These are phyloP conservation scores for Colletotrichum somersetense DNA, from an alignment of 2,329 filamentous ascomycete genomes.

Conservation along the genomic window DNA sequence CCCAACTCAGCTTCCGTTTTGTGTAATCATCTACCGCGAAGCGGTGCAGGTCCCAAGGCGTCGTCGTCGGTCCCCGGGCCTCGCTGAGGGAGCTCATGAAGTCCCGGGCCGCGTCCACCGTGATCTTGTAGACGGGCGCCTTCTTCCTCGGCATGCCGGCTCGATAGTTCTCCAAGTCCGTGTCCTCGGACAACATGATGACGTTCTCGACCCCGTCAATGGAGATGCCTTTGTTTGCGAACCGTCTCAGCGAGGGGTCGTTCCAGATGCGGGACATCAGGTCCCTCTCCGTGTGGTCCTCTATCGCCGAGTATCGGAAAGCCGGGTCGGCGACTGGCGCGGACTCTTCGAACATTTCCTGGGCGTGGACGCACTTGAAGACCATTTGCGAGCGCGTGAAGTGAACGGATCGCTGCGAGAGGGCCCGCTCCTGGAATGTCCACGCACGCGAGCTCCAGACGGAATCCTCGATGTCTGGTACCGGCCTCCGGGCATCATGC, in stretches of 20 bases:
- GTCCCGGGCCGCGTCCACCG: background rate
- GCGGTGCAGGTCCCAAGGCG: background rate
- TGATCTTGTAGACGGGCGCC: background rate
- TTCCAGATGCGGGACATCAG: background rate
- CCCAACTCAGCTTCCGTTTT: background rate
- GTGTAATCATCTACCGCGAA: background rate
- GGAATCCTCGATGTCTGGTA: background rate
- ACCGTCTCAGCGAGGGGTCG: background rate
- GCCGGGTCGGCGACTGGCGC: background rate
- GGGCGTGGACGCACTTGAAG: conserved; percentile 41
- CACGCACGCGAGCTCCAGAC: conserved; percentile 41
- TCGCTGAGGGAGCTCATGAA: background rate
- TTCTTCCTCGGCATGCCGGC: background rate
- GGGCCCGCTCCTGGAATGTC: conserved; percentile 45
- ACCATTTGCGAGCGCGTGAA: conserved; percentile 40
- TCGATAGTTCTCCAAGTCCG: background rate
- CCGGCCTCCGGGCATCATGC: background rate
- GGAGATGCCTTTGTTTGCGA: background rate
- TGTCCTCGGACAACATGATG: background rate
- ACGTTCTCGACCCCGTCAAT: background rate
- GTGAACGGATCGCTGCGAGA: conserved; percentile 43
- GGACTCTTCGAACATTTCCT: background rate
- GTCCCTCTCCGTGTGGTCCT: background rate
- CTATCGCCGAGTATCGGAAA: background rate
- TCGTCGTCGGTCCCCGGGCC: background rate